phyloP scores from a whole-genome alignment of 441 rosid genomes.

The Euphorbia celastroides region DNA sequence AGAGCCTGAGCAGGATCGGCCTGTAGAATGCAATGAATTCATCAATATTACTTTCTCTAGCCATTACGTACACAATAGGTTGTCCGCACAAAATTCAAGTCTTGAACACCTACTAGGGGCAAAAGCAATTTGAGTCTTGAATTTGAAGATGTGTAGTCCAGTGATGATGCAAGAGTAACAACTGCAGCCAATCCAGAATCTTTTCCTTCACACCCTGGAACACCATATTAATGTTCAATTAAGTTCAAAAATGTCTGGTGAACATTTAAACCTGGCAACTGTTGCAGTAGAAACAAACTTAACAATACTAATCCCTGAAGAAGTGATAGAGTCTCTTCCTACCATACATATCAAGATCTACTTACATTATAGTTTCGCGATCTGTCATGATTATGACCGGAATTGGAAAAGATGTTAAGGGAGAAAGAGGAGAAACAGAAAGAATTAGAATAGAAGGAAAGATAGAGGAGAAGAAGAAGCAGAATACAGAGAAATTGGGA shows the following conservation, averaged over 20 bases:
- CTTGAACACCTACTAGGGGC: slow-evolving; percentile 64
- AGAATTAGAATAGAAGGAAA: too few relatives aligned
- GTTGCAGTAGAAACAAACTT: background rate
- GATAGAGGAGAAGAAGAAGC: too few relatives aligned
- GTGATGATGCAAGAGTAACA: slow-evolving; percentile 87
- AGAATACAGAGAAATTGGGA: too few relatives aligned
- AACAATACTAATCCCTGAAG: background rate
- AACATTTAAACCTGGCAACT: background rate
- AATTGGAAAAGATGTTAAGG: too few relatives aligned
- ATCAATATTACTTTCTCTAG: slow-evolving; percentile 16
- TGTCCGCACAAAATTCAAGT: background rate
- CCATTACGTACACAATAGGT: background rate
- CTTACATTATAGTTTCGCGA: background rate
- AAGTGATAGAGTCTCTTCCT: background rate
- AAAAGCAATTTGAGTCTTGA: slow-evolving; percentile 80
- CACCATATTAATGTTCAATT: slow-evolving; percentile 20
- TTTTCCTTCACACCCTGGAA: slow-evolving; percentile 63
- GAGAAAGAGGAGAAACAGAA: too few relatives aligned
- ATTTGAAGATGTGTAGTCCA: slow-evolving; percentile 83
- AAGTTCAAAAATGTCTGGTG: background rate
- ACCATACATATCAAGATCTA: background rate
- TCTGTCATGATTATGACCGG: too few relatives aligned
- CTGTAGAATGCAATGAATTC: slow-evolving; percentile 34
- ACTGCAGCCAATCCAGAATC: slow-evolving; percentile 63
- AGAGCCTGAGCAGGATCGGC: slow-evolving; percentile 97